These are phyloP conservation scores for Lanzia echinophila DNA, from an alignment of 2,329 filamentous ascomycete genomes.

Conservation along the genomic window DNA sequence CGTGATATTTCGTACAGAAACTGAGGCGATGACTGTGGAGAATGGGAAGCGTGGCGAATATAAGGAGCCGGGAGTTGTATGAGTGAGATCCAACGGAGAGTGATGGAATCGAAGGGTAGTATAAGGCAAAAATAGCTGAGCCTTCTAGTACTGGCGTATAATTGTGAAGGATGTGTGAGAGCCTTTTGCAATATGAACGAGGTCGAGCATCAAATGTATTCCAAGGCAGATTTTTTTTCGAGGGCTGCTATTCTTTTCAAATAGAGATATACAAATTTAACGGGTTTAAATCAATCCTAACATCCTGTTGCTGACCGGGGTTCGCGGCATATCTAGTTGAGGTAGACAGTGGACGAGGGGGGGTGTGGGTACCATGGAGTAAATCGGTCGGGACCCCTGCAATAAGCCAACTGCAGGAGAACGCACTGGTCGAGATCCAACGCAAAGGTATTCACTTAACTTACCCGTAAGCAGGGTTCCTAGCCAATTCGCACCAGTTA, in stretches of 20 bases:
- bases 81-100: not conserved
- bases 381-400: constrained; percentile 3
- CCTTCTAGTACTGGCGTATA: not conserved
- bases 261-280: constrained; percentile 10
- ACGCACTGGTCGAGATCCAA: constrained; percentile 5
- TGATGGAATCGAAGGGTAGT: not conserved
- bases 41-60: not conserved
- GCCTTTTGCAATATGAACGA: not conserved
- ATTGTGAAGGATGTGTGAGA: constrained; percentile 6
- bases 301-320: constrained; percentile 5
- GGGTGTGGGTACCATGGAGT: constrained; percentile 1
- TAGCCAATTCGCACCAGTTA: not conserved
- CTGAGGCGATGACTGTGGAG: constrained; percentile 5
- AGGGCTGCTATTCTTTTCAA: constrained; percentile 3
- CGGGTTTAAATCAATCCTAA: not conserved
- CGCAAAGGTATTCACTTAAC: not conserved
- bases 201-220: constrained; percentile 8
- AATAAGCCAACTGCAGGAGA: constrained; percentile 10
- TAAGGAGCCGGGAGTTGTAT: constrained; percentile 2
- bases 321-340: constrained; percentile 4
- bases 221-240: constrained; percentile 9
- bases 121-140: constrained; percentile 4
- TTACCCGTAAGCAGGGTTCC: not conserved
- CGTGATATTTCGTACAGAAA: constrained; percentile 8
- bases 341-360: not conserved